Evolutionary conservation across 768 basidiomycete genomes (phyloP).

Genomic region (Lactarius hengduanensis): DNA sequence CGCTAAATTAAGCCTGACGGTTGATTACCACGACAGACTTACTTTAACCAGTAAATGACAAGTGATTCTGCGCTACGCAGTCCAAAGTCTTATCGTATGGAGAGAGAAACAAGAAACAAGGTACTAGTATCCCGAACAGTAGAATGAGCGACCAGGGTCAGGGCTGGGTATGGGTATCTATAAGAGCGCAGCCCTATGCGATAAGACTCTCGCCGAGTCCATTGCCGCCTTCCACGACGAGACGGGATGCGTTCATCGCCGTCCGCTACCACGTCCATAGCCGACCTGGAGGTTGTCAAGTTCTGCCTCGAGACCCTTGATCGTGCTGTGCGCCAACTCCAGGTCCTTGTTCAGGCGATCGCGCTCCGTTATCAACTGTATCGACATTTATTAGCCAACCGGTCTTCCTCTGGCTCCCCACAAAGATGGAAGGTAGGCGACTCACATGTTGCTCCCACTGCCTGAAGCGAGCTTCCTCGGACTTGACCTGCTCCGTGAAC

Average conservation of each 20-base stretch:
- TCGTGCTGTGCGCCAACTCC: slow-evolving; percentile 86
- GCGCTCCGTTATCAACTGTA: slow-evolving; percentile 93
- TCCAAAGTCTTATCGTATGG: slow-evolving; percentile 4
- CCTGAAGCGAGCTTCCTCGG: slow-evolving; percentile 95
- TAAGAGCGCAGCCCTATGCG: slow-evolving; percentile 6
- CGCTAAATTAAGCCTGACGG: neutral
- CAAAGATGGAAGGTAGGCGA: slow-evolving; percentile 24
- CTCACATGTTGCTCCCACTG: slow-evolving; percentile 99
- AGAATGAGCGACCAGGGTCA: slow-evolving; percentile 13
- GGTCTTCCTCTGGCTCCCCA: neutral
- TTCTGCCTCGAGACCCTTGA: slow-evolving; percentile 89
- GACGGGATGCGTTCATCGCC: slow-evolving; percentile 44
- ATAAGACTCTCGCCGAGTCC: slow-evolving; percentile 10
- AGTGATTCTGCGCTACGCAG: slow-evolving; percentile 4
- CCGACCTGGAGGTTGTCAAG: slow-evolving; percentile 87
- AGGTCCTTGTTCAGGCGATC: slow-evolving; percentile 99
- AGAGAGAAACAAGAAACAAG: slow-evolving; percentile 7
- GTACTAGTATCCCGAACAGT: slow-evolving; percentile 12
- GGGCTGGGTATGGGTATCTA: slow-evolving; percentile 23
- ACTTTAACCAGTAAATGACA: neutral
- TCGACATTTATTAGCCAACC: slow-evolving; percentile 27
- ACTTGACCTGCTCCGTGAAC: slow-evolving; percentile 99
- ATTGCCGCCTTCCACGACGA: neutral
- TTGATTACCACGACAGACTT: neutral
- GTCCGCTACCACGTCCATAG: slow-evolving; percentile 70